Evolutionary conservation across 225 moss, liverwort and hornwort genomes (phyloP), one percentile per base, ranked within the genome.

Genomic region (Pleurozium schreberi): DNA sequence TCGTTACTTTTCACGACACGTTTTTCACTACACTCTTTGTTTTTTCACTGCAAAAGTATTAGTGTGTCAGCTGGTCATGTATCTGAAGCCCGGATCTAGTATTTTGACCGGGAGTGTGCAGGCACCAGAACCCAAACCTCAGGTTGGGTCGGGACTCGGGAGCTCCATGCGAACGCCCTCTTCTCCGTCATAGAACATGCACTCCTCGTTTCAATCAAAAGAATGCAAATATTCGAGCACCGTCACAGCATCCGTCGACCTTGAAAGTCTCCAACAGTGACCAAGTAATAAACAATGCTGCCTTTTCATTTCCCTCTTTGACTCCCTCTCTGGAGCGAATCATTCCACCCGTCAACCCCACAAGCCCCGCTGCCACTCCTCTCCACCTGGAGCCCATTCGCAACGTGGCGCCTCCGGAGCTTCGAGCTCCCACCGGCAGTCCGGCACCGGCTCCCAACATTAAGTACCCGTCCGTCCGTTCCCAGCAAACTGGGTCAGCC

Each of bases 381-480:
- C 91, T 91, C 91, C 93, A 93, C 90, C 88, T 93, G 93, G 93
- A 88, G 80, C 45, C 68, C 78, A 74, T 62, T 73, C 59, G 91
- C 90, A 85, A 93, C 93, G 93, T 91, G 93, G 89, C 86, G 75
- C 33, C 57, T 21, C 22, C 30, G 4, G 23, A 47, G 63, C 84
- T 57, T 19, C 20, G n/a, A 53, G 14, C 20, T 53, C 17, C 40
- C 84, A 55, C 68, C 30, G 31, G 67, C 68, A 84, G 55, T 61
- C 68, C 30, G 31, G 67, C 68, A 84, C 68, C 67, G 74, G 88
- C 79, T 50, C 79, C 43, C 62, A 26, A 63, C 45, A 75, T n/a
- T 38, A 20, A 18, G 17, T 18, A 50, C 38, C 20, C 75, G 75
- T 30, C 59, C 63, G 55, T 89, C 80, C 34, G 34, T 17, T 86